Percentiles rank a stretch among this genome's conserved stretches.
phyloP scores from a whole-genome alignment of 2,329 filamentous ascomycete genomes.

The Berkeleyomyces basicola region DNA sequence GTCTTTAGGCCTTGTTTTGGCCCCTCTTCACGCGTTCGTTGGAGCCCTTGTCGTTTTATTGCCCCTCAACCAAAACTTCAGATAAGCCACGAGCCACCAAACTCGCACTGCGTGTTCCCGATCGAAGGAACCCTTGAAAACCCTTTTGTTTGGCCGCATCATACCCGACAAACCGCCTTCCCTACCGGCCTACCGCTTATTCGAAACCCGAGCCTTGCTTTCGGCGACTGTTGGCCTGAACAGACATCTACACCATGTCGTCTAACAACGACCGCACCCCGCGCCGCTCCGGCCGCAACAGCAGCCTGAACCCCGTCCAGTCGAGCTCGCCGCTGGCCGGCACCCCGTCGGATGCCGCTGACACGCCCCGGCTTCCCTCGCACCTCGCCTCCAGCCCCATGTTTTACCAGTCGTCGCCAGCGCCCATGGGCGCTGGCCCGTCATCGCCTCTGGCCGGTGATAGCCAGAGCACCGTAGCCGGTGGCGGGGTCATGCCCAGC shows the following conservation, averaged over 20 bases:
- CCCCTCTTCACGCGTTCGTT: neutral
- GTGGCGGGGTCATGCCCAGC: slow-evolving; percentile 23
- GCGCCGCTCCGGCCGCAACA: slow-evolving; percentile 7
- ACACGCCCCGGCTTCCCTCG: slow-evolving; percentile 7
- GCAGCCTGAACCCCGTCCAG: slow-evolving; percentile 3
- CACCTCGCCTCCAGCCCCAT: slow-evolving; percentile 62
- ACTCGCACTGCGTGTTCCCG: neutral
- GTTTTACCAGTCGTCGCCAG: slow-evolving; percentile 47
- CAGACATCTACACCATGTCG: neutral
- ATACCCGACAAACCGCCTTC: neutral
- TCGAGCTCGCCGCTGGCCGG: slow-evolving; percentile 1
- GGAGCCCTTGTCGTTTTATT: neutral
- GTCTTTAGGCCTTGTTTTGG: slow-evolving; percentile 9
- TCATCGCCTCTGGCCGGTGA: slow-evolving; percentile 14
- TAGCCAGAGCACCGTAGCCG: slow-evolving; percentile 19
- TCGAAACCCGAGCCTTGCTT: neutral
- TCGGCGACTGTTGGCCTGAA: neutral
- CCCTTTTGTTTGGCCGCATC: neutral
- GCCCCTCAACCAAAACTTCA: slow-evolving; percentile 4
- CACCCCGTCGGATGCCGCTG: slow-evolving; percentile 9
- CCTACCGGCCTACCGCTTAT: neutral
- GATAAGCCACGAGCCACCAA: neutral
- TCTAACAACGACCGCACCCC: slow-evolving; percentile 12
- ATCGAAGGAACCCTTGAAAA: neutral
- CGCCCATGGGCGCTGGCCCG: slow-evolving; percentile 16